Evolutionary conservation across 257 asterid genomes (phyloP), one percentile per base, ranked within the genome.

Genomic region (Fraxinus quadrangulata): DNA sequence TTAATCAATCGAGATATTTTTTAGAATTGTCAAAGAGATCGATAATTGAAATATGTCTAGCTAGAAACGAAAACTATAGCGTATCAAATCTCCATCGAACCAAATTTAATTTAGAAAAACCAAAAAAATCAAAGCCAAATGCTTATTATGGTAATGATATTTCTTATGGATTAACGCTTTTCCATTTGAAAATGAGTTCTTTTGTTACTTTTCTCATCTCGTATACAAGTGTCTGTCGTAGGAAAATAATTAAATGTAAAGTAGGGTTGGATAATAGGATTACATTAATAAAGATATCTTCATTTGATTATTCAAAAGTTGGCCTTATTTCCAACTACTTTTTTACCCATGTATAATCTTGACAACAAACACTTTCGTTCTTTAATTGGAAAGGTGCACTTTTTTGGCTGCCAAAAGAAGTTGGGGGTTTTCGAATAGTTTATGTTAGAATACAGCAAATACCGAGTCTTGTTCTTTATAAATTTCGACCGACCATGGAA

Each of bases 251-350:
- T 1, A 2, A 65, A 19, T 23, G 69, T 67, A 80, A 81, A 81
- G 81, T 78, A 76, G 24, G 73, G 59, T 80, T 77, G 76, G 76
- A 70, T 75, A 21, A 75, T 78, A 84, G 83, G 77, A 80, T 80
- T 78, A 42, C 86, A 84, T 82, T 86, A 69, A 63, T 81, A 78
- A 86, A 84, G 82, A 68, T 68, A 42, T 65, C 78, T 80, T 80
- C 80, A 72, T 74, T 77, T 59, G 37, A 65, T 49, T 73, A 78
- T 68, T 78, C 24, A 76, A 83, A 81, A 83, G 84, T 82, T 81
- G 49, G 75, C 28, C 77, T 77, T 71, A 77, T 81, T 81, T 79
- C 59, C 45, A 13, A 79, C 16, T 73, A 69, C 71, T 34, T 51
- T 66, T 21, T 76, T 45, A 19, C 16, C 5, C 0, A 0, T 0